Evolutionary conservation across 495 filamentous ascomycete genomes (phyloP).

Genomic region (Neurospora tetrasperma): DNA sequence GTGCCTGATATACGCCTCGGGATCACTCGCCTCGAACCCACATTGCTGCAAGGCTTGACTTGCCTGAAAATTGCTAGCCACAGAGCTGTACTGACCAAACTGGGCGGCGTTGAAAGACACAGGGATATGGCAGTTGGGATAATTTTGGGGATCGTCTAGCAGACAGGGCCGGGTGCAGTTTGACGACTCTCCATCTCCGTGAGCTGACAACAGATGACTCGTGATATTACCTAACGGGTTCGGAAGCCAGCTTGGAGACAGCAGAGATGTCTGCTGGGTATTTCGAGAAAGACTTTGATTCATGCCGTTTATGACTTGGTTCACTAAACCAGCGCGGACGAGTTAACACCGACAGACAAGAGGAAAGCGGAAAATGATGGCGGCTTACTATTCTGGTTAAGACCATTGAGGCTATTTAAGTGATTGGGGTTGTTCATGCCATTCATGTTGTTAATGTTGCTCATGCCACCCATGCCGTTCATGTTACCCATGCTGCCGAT

Average conservation of each 20-base stretch:
- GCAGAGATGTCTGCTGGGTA: conserved; percentile 8
- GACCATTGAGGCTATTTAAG: background rate
- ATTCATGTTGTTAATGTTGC: background rate
- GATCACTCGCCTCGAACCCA: conserved; percentile 18
- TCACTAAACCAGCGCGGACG: background rate
- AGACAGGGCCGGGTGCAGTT: conserved; percentile 19
- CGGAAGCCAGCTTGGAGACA: conserved; percentile 6
- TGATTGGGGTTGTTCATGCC: background rate
- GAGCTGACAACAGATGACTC: conserved; percentile 19
- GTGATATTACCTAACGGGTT: conserved; percentile 16
- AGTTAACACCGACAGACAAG: background rate
- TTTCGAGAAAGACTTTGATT: conserved; percentile 10
- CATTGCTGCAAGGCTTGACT: conserved; percentile 18
- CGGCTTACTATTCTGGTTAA: background rate
- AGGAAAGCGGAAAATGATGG: background rate
- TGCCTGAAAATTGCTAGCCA: conserved; percentile 7
- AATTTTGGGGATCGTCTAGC: conserved; percentile 20
- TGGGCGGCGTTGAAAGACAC: conserved; percentile 2
- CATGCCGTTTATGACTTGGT: conserved; percentile 8
- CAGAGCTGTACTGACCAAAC: conserved; percentile 15
- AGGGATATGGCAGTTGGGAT: conserved; percentile 20
- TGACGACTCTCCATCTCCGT: conserved; percentile 12
- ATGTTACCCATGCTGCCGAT: background rate
- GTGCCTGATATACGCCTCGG: conserved; percentile 21
- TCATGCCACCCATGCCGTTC: background rate